Evolutionary conservation across 257 asterid genomes (phyloP), one percentile per base, ranked within the genome.

Genomic region (Gynochthodes officinalis): DNA sequence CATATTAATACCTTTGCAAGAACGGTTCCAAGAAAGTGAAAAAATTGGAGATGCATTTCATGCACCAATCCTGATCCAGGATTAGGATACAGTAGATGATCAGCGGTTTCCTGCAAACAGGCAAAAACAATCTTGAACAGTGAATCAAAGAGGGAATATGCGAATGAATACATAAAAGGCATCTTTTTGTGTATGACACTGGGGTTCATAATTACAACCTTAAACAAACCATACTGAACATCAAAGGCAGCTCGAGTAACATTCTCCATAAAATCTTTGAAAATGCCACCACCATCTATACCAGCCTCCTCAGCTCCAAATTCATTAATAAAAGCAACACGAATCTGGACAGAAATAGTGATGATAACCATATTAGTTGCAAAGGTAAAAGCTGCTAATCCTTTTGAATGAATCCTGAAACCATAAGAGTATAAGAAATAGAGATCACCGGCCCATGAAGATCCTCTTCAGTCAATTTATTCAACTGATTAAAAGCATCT

Each of bases 251-350:
- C 89, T 48, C 86, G 89, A 71, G 96, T 87, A 76, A 92, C 85
- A 78, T 86, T 90, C 81, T 95, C 99, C 99, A 95, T 95, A 83
- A 95, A 95, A 84, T 95, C 99, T 81, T 95, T 95, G 89, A 95
- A 95, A 83, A 92, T 95, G 67, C 99, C 99, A 86, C 99, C 99
- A 81, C 99, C 99, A 30, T 95, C 99, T 63, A 95, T 90, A 81
- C 99, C 99, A 68, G 98, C 96, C 87, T 95, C 99, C 90, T 95
- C 99, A 19, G 81, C 98, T 79, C 99, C 99, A 83, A 92, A 86
- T 81, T 92, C 99, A 82, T 95, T 92, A 73, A 90, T 82, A 76
- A 92, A 95, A 49, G 92, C 82, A 52, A 95, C 81, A 50, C 98
- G 99, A 72, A 95, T 95, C 99, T 95, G 88, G 66, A 76, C 66